These are phyloP conservation scores for Aegilops sharonensis DNA, from an alignment of 176 grass and related monocot genomes.

Conservation along the genomic window DNA sequence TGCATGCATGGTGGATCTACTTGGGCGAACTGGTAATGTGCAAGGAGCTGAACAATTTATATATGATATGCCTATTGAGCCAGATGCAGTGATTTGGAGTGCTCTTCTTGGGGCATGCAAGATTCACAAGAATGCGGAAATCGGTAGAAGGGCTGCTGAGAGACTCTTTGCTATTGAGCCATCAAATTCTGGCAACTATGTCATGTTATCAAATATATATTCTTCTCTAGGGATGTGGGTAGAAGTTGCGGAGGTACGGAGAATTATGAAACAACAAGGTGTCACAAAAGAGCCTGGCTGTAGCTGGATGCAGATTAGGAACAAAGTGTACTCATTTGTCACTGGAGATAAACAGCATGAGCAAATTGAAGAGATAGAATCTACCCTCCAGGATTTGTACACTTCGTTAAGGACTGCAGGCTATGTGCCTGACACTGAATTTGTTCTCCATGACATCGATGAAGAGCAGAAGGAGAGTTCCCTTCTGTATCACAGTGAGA, in stretches of 20 bases:
- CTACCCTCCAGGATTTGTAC: constrained; percentile 44
- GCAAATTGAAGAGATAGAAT: constrained; percentile 47
- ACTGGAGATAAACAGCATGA: constrained; percentile 55
- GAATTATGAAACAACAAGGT: constrained; percentile 52
- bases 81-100: constrained; percentile 69
- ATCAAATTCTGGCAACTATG: constrained; percentile 64
- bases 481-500: constrained; percentile 59
- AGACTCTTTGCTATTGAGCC: constrained; percentile 63
- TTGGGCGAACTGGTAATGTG: constrained; percentile 65
- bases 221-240: constrained; percentile 64
- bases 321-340: constrained; percentile 58
- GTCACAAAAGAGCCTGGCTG: constrained; percentile 54
- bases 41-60: constrained; percentile 53
- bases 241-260: constrained; percentile 61
- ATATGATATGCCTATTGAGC: constrained; percentile 62
- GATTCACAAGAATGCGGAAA: constrained; percentile 58
- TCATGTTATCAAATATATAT: constrained; percentile 72
- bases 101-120: constrained; percentile 74
- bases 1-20: constrained; percentile 71
- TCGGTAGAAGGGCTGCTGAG: constrained; percentile 61
- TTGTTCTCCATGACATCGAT: constrained; percentile 62
- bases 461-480: constrained; percentile 61
- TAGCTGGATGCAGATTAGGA: constrained; percentile 71
- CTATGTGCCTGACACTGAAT: constrained; percentile 66
- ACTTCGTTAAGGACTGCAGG: constrained; percentile 47